Base-by-base conservation (phyloP, 1,284 basidiomycete genomes). In the Phlebopus sp. region DNA sequence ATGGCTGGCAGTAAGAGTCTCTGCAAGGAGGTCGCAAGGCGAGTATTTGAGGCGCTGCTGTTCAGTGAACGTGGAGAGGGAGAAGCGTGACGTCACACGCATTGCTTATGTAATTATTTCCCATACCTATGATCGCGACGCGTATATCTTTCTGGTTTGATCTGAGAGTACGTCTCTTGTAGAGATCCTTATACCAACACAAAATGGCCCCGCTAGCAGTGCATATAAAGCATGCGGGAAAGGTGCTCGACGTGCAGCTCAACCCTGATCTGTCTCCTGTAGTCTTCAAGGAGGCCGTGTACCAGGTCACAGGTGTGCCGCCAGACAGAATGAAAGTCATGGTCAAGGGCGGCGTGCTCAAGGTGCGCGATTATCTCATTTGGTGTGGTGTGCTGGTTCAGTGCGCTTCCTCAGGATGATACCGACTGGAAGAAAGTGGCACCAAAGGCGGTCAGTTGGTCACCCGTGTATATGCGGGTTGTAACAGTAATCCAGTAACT, bases 251-350 rank as follows among this genome's bases (percentile, higher is more conserved):
- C 59, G 67, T 86, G 35, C 63, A 74, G 42, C 79, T 93, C 34
- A 81, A 93, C 68, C 72, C 82, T 4, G 78, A 84, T 64, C 77
- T 79, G 5, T 81, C 89, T 5, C 80, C 86, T 6, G 65, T 74
- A 8, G 78, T 72, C 2, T 96, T 97, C 78, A 97, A 97, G 68
- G 79, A 92, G 58, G 74, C 81, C 2, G 78, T 97, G 39, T 89
- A 90, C 60, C 77, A 86, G 48, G 72, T 77, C 36, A 97, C 94
- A 0, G 92, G 92, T 9, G 87, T 98, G 4, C 92, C 94, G 10
- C 68, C 81, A 42, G 92, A 95, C 59, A 79, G 94, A 42, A 95
- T 97, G 89, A 99, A 97, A 70, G 89, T 98, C 55, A 95, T 97
- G 90, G 78, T 96, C 66, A 97, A 97, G 67, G 91, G 91, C 41